Percentiles rank a stretch among this genome's conserved stretches.
Evolutionary conservation across 148 eudicot species (phyloP).

Genomic region (Silene conica): DNA sequence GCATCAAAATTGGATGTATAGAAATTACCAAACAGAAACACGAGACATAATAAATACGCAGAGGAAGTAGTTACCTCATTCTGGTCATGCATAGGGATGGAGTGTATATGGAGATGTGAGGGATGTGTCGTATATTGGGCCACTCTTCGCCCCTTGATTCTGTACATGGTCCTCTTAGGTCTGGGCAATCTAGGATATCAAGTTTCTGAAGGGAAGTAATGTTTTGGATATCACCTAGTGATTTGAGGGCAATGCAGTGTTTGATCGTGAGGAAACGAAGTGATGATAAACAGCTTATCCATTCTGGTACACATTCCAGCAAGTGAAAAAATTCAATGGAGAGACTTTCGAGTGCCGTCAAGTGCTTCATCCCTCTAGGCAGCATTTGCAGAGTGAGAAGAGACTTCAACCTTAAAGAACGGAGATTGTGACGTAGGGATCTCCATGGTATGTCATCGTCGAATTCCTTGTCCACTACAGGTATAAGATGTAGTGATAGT

Average conservation of each 20-base stretch:
- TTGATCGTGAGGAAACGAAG: not conserved
- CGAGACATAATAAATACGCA: too few relatives aligned
- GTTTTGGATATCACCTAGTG: not conserved
- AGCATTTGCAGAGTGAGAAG: not conserved
- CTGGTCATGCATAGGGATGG: conserved; percentile 93
- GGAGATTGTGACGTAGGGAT: conserved; percentile 7
- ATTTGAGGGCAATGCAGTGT: not conserved
- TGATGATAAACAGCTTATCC: conserved; percentile 23
- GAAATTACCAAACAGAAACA: too few relatives aligned
- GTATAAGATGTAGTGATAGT: not conserved
- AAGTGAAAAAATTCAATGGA: not conserved
- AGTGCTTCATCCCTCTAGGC: conserved; percentile 14
- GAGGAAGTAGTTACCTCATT: conserved; percentile 51
- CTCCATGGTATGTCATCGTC: conserved; percentile 16
- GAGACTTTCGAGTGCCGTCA: conserved; percentile 23
- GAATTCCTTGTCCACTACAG: not conserved
- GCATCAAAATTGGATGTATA: too few relatives aligned
- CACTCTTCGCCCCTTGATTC: too few relatives aligned
- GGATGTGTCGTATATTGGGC: too few relatives aligned
- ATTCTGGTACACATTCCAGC: conserved; percentile 15
- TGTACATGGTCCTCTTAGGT: not conserved
- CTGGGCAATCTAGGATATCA: not conserved
- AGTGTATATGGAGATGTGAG: too few relatives aligned
- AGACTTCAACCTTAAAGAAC: not conserved
- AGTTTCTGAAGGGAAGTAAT: conserved; percentile 17